Conservation (phyloP, 768 basidiomycete genomes). For the Lactifluus echinatus region DNA sequence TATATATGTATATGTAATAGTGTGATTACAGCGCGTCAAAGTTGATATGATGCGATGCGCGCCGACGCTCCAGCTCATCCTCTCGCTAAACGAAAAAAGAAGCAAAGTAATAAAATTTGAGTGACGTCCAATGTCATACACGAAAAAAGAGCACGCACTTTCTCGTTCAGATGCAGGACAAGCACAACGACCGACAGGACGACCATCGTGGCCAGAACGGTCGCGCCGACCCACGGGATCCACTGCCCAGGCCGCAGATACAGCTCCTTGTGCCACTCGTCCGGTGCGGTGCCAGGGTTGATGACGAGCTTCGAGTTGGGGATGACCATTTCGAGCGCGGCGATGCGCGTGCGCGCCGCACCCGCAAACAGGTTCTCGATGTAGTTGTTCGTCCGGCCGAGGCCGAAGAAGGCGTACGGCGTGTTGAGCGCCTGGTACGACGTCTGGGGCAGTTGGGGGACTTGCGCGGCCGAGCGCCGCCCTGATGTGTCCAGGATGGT, state of each 20-base stretch:
- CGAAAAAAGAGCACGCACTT: constrained; percentile 42
- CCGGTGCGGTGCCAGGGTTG: constrained; percentile 54
- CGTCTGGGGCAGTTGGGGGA: constrained; percentile 88
- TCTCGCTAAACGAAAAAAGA: constrained; percentile 51
- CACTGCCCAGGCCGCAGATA: constrained; percentile 93
- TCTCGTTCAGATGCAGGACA: constrained; percentile 84
- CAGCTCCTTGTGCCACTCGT: constrained; percentile 77
- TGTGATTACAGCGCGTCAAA: constrained; percentile 77
- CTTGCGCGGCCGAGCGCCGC: constrained; percentile 83
- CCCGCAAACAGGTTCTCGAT: constrained; percentile 98
- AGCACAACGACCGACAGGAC: constrained; percentile 77
- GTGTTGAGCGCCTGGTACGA: constrained; percentile 84
- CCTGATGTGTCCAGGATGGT: constrained; percentile 91
- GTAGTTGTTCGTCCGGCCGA: constrained; percentile 98
- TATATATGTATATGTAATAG: not conserved
- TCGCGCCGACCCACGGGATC: constrained; percentile 96
- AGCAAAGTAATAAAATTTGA: no score
- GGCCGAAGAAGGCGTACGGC: constrained; percentile 93
- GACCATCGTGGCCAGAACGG: constrained; percentile 64
- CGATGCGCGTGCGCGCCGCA: constrained; percentile 76
- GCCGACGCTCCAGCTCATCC: constrained; percentile 84
- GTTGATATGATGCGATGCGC: constrained; percentile 92
- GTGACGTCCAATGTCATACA: not conserved
- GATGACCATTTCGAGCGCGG: constrained; percentile 94
- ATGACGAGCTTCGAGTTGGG: constrained; percentile 98